Evolutionary conservation across 169 alveolate genomes (phyloP).

Genomic region (Toxoplasma gondii): DNA sequence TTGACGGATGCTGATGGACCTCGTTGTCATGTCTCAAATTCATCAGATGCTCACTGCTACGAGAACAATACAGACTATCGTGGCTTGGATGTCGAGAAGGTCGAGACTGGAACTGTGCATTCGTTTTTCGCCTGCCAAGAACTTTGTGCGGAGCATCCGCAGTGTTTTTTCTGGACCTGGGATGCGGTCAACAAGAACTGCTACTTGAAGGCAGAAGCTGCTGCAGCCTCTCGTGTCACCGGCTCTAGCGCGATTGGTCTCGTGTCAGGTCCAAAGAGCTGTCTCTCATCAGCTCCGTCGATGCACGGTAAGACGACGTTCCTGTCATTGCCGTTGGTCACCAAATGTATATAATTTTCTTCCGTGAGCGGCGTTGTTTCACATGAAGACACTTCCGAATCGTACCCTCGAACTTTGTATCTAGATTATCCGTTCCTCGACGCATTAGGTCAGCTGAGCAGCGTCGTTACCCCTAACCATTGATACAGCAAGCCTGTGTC

Average conservation of each 20-base stretch:
- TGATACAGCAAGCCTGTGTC: not conserved
- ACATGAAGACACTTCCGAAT: too few relatives aligned
- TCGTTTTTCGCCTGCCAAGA: constrained; percentile 9
- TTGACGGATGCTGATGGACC: too few relatives aligned
- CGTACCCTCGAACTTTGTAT: too few relatives aligned
- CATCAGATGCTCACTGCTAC: not conserved
- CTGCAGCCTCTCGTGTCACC: not conserved
- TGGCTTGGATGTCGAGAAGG: constrained; percentile 27
- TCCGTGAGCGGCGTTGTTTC: too few relatives aligned
- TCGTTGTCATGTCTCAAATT: too few relatives aligned
- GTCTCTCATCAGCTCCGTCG: not conserved
- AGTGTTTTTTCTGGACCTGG: constrained; percentile 43
- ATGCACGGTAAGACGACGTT: too few relatives aligned
- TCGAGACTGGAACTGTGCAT: constrained; percentile 11
- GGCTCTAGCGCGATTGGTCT: not conserved
- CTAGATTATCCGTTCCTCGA: too few relatives aligned
- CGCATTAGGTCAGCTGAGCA: too few relatives aligned
- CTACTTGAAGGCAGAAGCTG: constrained; percentile 26
- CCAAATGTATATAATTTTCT: too few relatives aligned
- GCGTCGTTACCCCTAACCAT: too few relatives aligned
- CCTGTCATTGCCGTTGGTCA: too few relatives aligned
- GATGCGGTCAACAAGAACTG: not conserved
- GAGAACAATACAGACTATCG: constrained; percentile 28
- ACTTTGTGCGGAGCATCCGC: not conserved
- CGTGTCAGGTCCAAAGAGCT: constrained; percentile 17